Conservation (phyloP, 305 asterid genomes). For the Fraxinus velutina region DNA sequence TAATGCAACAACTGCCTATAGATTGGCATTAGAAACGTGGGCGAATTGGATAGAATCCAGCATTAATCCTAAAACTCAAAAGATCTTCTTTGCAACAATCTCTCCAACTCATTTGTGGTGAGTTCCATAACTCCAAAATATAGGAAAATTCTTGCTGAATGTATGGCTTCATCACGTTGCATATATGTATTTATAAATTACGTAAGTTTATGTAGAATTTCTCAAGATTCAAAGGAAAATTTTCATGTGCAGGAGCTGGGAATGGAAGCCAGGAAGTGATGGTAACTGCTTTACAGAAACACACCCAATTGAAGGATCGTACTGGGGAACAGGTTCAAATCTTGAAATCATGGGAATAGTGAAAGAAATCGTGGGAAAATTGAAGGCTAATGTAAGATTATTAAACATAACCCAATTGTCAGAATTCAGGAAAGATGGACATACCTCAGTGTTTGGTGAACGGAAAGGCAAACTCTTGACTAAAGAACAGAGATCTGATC, state of each 20-base stretch:
- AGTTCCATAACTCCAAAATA: conserved; percentile 10
- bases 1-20: conserved; percentile 55
- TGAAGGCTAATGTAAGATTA: conserved; percentile 49
- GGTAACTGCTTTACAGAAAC: conserved; percentile 84
- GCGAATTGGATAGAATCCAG: conserved; percentile 48
- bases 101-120: conserved; percentile 97
- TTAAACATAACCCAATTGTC: conserved; percentile 80
- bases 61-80: conserved; percentile 41
- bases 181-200: background rate
- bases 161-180: background rate
- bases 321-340: conserved; percentile 90
- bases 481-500: conserved; percentile 61
- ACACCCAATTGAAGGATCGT: conserved; percentile 49
- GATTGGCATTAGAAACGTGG: conserved; percentile 61
- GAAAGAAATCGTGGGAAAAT: conserved; percentile 36
- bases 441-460: conserved; percentile 73
- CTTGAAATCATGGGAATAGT: conserved; percentile 67
- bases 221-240: background rate
- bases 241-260: conserved; percentile 74
- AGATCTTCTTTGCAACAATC: conserved; percentile 71
- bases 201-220: background rate
- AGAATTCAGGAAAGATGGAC: conserved; percentile 79
- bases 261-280: conserved; percentile 71
- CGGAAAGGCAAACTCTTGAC: conserved; percentile 79
- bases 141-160: background rate